These are phyloP conservation scores for Leishmania aethiopica DNA, from an alignment of 208 protist genomes.

Conservation along the genomic window DNA sequence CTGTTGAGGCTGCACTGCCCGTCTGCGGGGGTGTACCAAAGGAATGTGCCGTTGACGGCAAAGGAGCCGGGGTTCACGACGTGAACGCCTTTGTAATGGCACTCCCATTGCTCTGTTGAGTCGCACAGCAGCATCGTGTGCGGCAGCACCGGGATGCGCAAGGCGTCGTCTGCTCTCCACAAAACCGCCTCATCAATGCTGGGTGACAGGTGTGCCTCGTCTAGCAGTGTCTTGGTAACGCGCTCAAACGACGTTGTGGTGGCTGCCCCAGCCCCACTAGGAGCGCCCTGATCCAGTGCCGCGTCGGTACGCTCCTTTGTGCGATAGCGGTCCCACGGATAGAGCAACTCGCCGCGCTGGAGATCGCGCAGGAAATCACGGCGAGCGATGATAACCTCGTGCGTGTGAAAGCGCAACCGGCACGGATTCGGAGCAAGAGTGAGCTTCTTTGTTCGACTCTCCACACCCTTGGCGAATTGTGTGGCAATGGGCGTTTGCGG, in stretches of 20 bases:
- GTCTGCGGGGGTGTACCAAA: constrained; percentile 91
- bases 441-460: constrained; percentile 62
- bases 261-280: background rate
- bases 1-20: constrained; percentile 83
- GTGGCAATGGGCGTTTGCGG: constrained; percentile 75
- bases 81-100: constrained; percentile 81
- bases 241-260: constrained; percentile 59
- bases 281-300: background rate
- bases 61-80: constrained; percentile 90
- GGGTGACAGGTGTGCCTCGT: constrained; percentile 81
- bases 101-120: constrained; percentile 90
- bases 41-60: constrained; percentile 69
- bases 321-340: constrained; percentile 31
- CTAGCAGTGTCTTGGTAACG: constrained; percentile 79
- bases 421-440: constrained; percentile 84
- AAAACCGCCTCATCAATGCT: constrained; percentile 59
- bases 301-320: constrained; percentile 1
- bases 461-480: constrained; percentile 53
- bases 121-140: constrained; percentile 90
- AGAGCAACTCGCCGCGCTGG: constrained; percentile 51
- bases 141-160: constrained; percentile 72
- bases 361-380: constrained; percentile 76
- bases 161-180: constrained; percentile 79
- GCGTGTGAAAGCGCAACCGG: constrained; percentile 84
- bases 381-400: constrained; percentile 81